Base-by-base conservation (phyloP, 2,329 filamentous ascomycete genomes). In the Verticillium nonalfalfae region DNA sequence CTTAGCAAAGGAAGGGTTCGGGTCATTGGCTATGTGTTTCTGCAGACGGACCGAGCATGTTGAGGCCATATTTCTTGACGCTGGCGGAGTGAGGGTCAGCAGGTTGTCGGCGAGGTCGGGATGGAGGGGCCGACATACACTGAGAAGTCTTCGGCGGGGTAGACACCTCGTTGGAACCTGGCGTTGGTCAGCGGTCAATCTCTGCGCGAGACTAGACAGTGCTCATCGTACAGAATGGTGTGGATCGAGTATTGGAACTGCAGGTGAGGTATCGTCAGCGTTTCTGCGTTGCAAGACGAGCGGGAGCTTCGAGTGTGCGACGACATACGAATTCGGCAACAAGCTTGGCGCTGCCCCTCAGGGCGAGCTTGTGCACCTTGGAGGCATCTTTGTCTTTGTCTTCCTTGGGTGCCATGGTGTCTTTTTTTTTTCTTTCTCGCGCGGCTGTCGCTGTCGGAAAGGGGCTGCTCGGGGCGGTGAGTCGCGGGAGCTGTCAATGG, bases 11-110 rank as follows among this genome's bases (percentile, higher is more conserved):
- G 7, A 26, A 10, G 4, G 5, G 1, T 5, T 21, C 35, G 64
- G 57, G 33, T n/a, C 34, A 1, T 34, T 3, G 36, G 4, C 15
- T n/a, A 34, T 10, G n/a, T 14, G 54, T 6, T 5, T 14, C 11
- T 1, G 34, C 31, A 2, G 36, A 71, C 78, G 66, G 75, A 90
- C 87, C 85, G 70, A 97, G 90, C 93, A 97, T 97, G 71, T 97
- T 98, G 70, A 99, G 85, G 70, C 95, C 95, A 89, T 99, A 99
- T 79, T 99, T 99, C 80, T 99, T 99, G 71, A 99, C 93, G 50
- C 73, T 77, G 4, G 13, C 10, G 0, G 7, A 26, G 26, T 26
- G 38, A 7, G 26, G 14, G 55, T 66, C 4, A 64, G 13, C n/a
- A 1, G 11, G 18, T 7, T 31, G 40, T 13, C 60, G 40, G 59